Percentiles rank a stretch among this genome's conserved stretches.
Evolutionary conservation across 495 filamentous ascomycete species (phyloP).

Genomic region (Thozetella sp.): DNA sequence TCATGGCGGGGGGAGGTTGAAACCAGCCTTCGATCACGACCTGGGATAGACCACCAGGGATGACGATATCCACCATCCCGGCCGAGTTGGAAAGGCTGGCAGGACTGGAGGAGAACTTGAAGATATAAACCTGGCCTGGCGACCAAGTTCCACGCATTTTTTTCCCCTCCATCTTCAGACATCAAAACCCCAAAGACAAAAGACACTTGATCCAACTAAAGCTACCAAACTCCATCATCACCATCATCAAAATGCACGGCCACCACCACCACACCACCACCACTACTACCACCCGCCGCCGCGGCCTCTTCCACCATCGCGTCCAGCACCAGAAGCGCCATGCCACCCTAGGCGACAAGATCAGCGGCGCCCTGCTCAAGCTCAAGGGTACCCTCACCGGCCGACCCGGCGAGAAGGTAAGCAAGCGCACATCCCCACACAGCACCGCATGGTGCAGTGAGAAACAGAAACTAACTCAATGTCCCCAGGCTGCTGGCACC

Average conservation of each 20-base stretch:
- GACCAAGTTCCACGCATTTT: background rate
- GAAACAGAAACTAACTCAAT: background rate
- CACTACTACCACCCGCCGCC: slow-evolving; percentile 5
- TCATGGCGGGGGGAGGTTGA: too few species aligned
- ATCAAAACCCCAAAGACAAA: too few species aligned
- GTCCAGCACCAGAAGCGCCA: slow-evolving; percentile 60
- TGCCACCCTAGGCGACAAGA: slow-evolving; percentile 64
- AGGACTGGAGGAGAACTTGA: background rate
- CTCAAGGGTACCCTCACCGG: slow-evolving; percentile 64
- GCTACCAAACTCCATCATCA: background rate
- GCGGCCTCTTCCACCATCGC: slow-evolving; percentile 1
- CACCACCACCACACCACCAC: background rate
- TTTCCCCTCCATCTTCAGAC: background rate
- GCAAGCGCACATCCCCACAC: too few species aligned
- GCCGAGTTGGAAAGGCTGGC: too few species aligned
- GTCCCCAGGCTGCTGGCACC: slow-evolving; percentile 66
- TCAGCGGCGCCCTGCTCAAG: slow-evolving; percentile 68
- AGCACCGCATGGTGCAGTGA: slow-evolving; percentile 17
- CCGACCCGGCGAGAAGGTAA: slow-evolving; percentile 65
- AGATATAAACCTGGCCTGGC: background rate
- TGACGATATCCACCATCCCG: too few species aligned
- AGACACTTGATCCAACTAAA: too few species aligned
- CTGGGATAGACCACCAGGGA: background rate
- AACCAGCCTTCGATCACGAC: slow-evolving; percentile 2
- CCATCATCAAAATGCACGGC: background rate